These are phyloP conservation scores for Citrus trifoliata DNA, from an alignment of 345 rosid species.

Conservation along the genomic window DNA sequence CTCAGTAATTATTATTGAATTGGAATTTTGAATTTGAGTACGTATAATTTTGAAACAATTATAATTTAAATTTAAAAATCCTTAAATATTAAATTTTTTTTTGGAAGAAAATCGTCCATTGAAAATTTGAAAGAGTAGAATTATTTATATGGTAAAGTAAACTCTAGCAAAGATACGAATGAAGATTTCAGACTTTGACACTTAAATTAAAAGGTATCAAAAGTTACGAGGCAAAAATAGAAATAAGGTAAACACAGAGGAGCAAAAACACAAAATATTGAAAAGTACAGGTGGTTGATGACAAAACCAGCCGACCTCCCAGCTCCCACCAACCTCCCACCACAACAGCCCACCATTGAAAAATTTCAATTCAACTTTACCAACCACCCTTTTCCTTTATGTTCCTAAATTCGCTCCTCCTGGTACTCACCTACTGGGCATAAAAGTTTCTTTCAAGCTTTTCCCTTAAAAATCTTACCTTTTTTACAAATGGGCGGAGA, in stretches of 20 bases:
- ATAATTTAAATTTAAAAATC: too few relatives aligned
- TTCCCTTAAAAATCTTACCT: not conserved
- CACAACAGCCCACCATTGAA: not conserved
- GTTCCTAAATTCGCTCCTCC: not conserved
- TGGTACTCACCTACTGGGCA: not conserved
- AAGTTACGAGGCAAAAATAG: not conserved
- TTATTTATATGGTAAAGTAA: too few relatives aligned
- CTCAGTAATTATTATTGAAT: too few relatives aligned
- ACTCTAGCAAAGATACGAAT: too few relatives aligned
- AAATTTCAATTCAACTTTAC: not conserved
- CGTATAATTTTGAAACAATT: too few relatives aligned
- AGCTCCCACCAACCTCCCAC: not conserved
- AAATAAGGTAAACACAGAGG: not conserved
- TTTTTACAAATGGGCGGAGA: conserved; percentile 49
- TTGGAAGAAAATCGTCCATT: too few relatives aligned
- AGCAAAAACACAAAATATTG: not conserved
- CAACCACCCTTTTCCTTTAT: not conserved
- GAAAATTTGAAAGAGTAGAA: too few relatives aligned
- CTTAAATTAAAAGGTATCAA: not conserved
- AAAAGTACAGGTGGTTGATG: not conserved
- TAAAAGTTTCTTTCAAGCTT: not conserved
- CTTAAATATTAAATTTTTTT: too few relatives aligned
- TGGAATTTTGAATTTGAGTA: too few relatives aligned
- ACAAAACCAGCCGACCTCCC: conserved; percentile 5
- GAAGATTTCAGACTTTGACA: not conserved